Percentiles rank a stretch among this genome's conserved stretches.
phyloP scores from a whole-genome alignment of 2,329 filamentous ascomycete genomes.

The Sphaerostilbella broomeana region DNA sequence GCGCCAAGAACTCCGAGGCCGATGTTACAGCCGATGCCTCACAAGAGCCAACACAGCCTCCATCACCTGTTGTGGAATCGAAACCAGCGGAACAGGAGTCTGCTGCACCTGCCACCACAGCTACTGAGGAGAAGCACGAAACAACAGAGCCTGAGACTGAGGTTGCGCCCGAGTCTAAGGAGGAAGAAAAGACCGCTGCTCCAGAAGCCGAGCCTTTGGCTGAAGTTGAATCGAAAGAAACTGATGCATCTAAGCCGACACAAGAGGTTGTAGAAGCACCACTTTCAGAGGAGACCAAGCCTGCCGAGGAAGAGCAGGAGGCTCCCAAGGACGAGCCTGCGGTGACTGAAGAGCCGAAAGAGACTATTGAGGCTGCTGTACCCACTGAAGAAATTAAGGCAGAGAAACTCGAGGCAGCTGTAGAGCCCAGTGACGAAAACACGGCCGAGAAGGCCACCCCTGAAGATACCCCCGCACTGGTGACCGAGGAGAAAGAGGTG shows the following conservation, averaged over 20 bases:
- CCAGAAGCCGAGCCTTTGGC: background rate
- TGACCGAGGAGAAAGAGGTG: background rate
- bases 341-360: background rate
- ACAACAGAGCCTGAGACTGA: conserved; percentile 2
- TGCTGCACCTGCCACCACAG: conserved; percentile 5
- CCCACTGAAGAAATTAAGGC: background rate
- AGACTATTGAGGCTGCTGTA: background rate
- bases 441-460: background rate
- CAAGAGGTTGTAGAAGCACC: background rate
- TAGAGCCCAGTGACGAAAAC: background rate
- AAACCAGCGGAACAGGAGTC: conserved; percentile 8
- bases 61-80: no score
- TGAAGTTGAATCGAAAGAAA: background rate
- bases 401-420: background rate
- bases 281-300: background rate
- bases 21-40: conserved; percentile 9
- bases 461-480: background rate
- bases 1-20: conserved; percentile 8
- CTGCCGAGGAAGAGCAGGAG: background rate
- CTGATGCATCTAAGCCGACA: background rate
- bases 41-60: conserved; percentile 11
- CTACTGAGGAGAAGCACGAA: conserved; percentile 5
- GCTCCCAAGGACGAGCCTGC: background rate
- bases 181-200: conserved; percentile 8
- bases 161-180: background rate